Percentiles rank a stretch among this genome's conserved stretches.
phyloP scores from a whole-genome alignment of 768 basidiomycete genomes.

The Mycena vitilis region DNA sequence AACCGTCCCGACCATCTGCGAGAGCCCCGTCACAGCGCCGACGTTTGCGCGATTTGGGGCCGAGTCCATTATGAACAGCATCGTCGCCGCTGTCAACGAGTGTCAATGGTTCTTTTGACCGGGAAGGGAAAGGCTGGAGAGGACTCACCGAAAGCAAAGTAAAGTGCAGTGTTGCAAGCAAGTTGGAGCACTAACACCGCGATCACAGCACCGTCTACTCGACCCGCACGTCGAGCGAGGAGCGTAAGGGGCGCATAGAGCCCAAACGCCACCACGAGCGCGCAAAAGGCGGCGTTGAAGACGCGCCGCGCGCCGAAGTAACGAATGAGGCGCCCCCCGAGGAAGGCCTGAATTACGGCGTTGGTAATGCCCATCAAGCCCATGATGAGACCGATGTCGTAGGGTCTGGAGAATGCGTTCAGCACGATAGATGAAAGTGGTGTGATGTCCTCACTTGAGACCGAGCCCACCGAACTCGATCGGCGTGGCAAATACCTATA shows the following conservation, averaged over 20 bases:
- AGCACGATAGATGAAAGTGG: neutral
- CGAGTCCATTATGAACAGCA: slow-evolving; percentile 22
- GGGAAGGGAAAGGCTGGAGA: neutral
- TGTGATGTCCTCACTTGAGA: neutral
- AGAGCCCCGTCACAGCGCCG: slow-evolving; percentile 16
- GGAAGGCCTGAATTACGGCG: slow-evolving; percentile 63
- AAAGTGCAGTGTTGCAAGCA: slow-evolving; percentile 28
- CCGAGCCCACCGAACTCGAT: slow-evolving; percentile 3
- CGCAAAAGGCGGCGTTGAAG: slow-evolving; percentile 52
- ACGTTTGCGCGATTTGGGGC: slow-evolving; percentile 8
- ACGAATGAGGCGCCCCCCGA: slow-evolving; percentile 63
- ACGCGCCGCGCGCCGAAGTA: slow-evolving; percentile 65
- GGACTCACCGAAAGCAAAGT: slow-evolving; percentile 15
- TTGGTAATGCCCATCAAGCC: slow-evolving; percentile 62
- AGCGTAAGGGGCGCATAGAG: slow-evolving; percentile 50
- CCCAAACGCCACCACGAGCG: slow-evolving; percentile 41
- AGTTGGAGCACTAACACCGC: slow-evolving; percentile 49
- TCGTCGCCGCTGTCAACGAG: slow-evolving; percentile 7
- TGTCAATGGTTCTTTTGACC: neutral
- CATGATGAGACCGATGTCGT: slow-evolving; percentile 59
- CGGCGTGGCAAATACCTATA: neutral
- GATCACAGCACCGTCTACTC: slow-evolving; percentile 47
- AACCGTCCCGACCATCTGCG: slow-evolving; percentile 17
- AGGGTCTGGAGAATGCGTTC: neutral
- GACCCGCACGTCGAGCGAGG: slow-evolving; percentile 49